Conservation (phyloP, 495 filamentous ascomycete species). For the Penicillium tannophilum region DNA sequence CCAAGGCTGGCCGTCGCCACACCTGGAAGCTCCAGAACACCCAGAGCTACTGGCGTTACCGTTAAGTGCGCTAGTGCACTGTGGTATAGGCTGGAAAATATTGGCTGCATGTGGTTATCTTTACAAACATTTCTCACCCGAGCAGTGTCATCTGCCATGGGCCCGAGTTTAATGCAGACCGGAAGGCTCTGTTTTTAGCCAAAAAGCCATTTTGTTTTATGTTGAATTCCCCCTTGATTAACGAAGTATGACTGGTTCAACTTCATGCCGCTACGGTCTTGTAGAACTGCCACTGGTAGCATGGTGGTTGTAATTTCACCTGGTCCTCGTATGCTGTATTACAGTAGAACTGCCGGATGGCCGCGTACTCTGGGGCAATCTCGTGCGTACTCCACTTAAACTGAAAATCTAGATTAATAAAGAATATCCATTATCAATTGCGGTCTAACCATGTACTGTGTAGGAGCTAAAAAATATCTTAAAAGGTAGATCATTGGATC, state of each 20-base stretch:
- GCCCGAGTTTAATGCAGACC: constrained; percentile 47
- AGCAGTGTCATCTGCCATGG: constrained; percentile 33
- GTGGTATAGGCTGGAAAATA: constrained; percentile 34
- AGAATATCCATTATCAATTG: neutral
- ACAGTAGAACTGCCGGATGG: neutral
- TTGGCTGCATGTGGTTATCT: constrained; percentile 47
- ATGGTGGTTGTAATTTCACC: constrained; percentile 8
- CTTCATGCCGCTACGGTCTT: constrained; percentile 22
- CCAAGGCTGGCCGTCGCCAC: constrained; percentile 89
- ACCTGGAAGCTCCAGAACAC: constrained; percentile 99
- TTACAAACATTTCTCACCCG: constrained; percentile 39
- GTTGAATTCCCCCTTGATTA: constrained; percentile 40
- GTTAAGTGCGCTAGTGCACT: constrained; percentile 49
- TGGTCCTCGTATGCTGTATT: neutral
- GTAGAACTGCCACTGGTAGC: constrained; percentile 17
- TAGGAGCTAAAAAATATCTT: neutral
- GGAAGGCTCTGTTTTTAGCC: constrained; percentile 47
- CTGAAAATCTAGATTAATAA: neutral
- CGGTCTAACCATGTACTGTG: neutral
- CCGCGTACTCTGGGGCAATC: neutral
- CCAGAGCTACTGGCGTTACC: constrained; percentile 88
- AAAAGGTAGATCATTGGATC: neutral
- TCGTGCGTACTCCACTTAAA: neutral
- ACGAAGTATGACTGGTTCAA: constrained; percentile 49
- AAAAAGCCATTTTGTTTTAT: constrained; percentile 44